Evolutionary conservation across 371 early-diverging fungal genomes (phyloP).

Genomic region (Funneliformis caledonium): DNA sequence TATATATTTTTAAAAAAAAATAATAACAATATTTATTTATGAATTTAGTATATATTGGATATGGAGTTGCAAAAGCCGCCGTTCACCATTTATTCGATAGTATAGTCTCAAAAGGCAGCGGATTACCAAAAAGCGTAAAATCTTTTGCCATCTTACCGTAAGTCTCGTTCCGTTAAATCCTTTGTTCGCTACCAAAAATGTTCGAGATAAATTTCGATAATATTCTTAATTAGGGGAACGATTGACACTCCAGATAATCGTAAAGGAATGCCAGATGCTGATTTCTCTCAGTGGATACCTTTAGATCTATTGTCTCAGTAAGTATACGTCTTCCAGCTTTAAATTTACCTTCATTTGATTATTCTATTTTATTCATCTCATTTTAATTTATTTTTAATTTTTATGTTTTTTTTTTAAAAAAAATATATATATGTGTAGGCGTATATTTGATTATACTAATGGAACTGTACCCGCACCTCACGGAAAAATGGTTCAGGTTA

Average conservation of each 20-base stretch:
- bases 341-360: background rate
- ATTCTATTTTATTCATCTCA: background rate
- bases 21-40: too few species aligned
- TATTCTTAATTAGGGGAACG: conserved; percentile 58
- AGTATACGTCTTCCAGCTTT: conserved; percentile 38
- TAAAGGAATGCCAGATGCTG: conserved; percentile 86
- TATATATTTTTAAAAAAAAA: too few species aligned
- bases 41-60: conserved; percentile 79
- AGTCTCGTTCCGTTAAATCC: conserved; percentile 40
- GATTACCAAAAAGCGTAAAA: conserved; percentile 74
- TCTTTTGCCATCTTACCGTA: conserved; percentile 85
- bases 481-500: conserved; percentile 61
- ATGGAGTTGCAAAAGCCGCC: conserved; percentile 94
- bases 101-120: conserved; percentile 73
- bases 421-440: conserved; percentile 46
- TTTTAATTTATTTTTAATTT: too few species aligned
- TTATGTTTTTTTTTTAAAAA: background rate
- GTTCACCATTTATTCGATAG: conserved; percentile 90
- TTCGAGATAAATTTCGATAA: background rate
- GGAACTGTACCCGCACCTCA: conserved; percentile 51
- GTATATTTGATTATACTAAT: conserved; percentile 58
- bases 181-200: background rate
- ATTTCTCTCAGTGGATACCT: conserved; percentile 89
- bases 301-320: conserved; percentile 74
- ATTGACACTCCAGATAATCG: conserved; percentile 96